phyloP scores from a whole-genome alignment of 768 basidiomycete species.

The Tricholoma sp. region DNA sequence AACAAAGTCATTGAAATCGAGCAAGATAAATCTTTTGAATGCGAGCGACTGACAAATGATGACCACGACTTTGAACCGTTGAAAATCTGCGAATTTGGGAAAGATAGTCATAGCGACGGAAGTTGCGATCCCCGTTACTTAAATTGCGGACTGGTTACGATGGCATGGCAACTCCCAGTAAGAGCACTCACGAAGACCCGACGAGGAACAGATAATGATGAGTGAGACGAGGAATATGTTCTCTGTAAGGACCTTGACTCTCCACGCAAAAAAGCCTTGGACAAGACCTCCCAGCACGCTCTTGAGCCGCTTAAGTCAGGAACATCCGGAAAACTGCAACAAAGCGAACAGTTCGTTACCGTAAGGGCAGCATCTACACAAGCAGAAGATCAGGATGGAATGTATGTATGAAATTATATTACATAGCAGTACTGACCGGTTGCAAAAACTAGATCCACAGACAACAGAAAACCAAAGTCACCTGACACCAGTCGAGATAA shows the following conservation, averaged over 20 bases:
- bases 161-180: background rate
- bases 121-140: conserved; percentile 21
- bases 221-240: conserved; percentile 8
- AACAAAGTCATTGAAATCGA: conserved; percentile 1
- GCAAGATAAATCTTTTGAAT: background rate
- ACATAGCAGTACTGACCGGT: conserved; percentile 5
- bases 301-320: background rate
- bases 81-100: conserved; percentile 17
- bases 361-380: conserved; percentile 11
- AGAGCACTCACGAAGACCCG: conserved; percentile 13
- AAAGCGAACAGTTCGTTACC: background rate
- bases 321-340: background rate
- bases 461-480: conserved; percentile 1
- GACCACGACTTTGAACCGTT: conserved; percentile 18
- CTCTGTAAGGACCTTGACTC: conserved; percentile 19
- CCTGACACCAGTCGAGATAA: background rate
- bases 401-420: background rate
- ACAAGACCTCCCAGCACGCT: conserved; percentile 10
- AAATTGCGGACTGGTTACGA: background rate
- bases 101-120: conserved; percentile 16
- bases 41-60: conserved; percentile 11
- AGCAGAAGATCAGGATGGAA: background rate
- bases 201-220: conserved; percentile 8
- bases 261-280: conserved; percentile 17
- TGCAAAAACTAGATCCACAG: conserved; percentile 9